A percentile compares a stretch with the other conserved stretches of the same genome.
These are phyloP conservation scores for Kodamaea lidongshanica DNA, from an alignment of 805 yeast species.

Conservation along the genomic window DNA sequence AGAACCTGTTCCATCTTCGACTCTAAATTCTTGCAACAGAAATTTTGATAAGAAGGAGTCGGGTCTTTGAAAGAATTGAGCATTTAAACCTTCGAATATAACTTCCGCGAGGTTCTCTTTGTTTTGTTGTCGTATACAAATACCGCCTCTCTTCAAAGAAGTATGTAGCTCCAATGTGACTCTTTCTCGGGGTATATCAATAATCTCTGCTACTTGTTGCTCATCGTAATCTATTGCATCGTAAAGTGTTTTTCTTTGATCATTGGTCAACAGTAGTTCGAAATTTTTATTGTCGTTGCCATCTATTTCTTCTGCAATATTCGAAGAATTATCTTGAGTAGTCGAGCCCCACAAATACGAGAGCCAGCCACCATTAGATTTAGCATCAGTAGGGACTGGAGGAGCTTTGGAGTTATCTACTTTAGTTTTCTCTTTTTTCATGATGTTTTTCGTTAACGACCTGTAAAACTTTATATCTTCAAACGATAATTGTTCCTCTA, in stretches of 20 bases:
- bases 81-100: slow-evolving; percentile 73
- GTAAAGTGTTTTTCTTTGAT: slow-evolving; percentile 81
- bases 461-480: slow-evolving; percentile 86
- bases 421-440: slow-evolving; percentile 46
- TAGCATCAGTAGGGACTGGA: slow-evolving; percentile 1
- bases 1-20: slow-evolving; percentile 79
- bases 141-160: slow-evolving; percentile 68
- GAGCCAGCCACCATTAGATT: slow-evolving; percentile 50
- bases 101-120: slow-evolving; percentile 58
- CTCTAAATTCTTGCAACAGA: slow-evolving; percentile 71
- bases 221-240: slow-evolving; percentile 93
- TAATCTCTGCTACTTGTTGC: slow-evolving; percentile 42
- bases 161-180: slow-evolving; percentile 64
- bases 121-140: slow-evolving; percentile 48
- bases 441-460: slow-evolving; percentile 64
- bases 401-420: slow-evolving; percentile 45
- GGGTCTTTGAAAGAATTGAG: slow-evolving; percentile 68
- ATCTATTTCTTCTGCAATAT: slow-evolving; percentile 26
- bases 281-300: slow-evolving; percentile 21
- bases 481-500: slow-evolving; percentile 57
- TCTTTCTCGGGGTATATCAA: slow-evolving; percentile 68
- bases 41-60: slow-evolving; percentile 70
- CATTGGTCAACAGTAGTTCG: slow-evolving; percentile 56
- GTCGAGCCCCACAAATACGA: slow-evolving; percentile 60
- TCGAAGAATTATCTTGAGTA: slow-evolving; percentile 12